Evolutionary conservation across 2,329 filamentous ascomycete species (phyloP).

Genomic region (Sclerotinia nivalis): DNA sequence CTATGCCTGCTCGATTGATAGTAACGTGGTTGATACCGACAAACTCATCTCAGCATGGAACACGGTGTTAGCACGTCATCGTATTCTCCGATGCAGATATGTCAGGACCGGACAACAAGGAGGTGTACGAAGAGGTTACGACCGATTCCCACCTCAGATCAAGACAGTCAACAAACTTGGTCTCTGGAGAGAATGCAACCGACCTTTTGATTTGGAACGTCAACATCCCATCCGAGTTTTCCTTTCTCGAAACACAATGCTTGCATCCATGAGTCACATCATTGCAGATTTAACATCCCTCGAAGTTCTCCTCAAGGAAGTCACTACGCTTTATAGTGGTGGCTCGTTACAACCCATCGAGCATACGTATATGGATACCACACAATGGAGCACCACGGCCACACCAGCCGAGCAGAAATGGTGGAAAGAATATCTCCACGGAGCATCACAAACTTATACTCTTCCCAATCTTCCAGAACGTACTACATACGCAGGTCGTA

Average conservation of each 20-base stretch:
- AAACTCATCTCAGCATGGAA: constrained; percentile 34
- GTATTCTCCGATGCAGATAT: constrained; percentile 25
- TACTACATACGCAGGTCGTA: constrained; percentile 2
- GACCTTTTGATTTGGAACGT: constrained; percentile 35
- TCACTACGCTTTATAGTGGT: constrained; percentile 32
- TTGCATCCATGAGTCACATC: constrained; percentile 41
- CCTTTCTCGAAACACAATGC: constrained; percentile 32
- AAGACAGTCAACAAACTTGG: constrained; percentile 21
- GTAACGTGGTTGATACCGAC: constrained; percentile 26
- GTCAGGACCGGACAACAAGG: constrained; percentile 16
- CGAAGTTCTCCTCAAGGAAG: constrained; percentile 37
- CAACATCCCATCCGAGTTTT: constrained; percentile 37
- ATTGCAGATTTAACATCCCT: constrained; percentile 42
- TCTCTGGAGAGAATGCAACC: constrained; percentile 29
- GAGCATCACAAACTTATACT: not conserved
- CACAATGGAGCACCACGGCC: not conserved
- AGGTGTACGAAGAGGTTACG: constrained; percentile 8
- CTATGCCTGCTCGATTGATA: constrained; percentile 27
- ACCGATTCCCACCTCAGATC: constrained; percentile 19
- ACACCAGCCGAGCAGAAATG: not conserved
- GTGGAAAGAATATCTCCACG: constrained; percentile 19
- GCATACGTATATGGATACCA: constrained; percentile 19
- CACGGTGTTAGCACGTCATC: constrained; percentile 24
- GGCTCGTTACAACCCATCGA: constrained; percentile 1
- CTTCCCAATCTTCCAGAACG: not conserved